Evolutionary conservation across 257 asterid genomes (phyloP).

Genomic region (Verbascum thapsus): DNA sequence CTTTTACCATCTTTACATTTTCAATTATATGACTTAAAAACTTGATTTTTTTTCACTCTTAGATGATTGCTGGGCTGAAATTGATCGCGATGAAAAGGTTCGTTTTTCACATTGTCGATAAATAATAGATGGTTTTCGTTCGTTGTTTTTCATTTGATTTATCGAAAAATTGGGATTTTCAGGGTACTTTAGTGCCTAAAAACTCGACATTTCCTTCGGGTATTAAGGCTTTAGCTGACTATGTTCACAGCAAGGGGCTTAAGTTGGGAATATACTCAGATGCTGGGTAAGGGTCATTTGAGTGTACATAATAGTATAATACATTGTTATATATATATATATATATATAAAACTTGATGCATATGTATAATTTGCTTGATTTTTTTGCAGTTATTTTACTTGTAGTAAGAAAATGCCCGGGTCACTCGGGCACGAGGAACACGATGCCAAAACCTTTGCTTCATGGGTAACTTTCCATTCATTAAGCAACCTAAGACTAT

Average conservation of each 20-base stretch:
- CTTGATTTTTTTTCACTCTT: constrained; percentile 24
- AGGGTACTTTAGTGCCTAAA: constrained; percentile 79
- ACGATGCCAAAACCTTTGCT: constrained; percentile 83
- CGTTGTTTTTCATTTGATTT: constrained; percentile 8
- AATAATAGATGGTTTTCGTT: background rate
- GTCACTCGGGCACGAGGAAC: constrained; percentile 88
- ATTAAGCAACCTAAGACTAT: background rate
- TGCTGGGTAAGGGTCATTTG: constrained; percentile 91
- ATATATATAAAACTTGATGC: background rate
- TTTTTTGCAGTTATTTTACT: constrained; percentile 70
- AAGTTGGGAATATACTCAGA: constrained; percentile 90
- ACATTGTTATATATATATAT: background rate
- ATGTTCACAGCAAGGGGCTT: constrained; percentile 89
- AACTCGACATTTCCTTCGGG: constrained; percentile 90
- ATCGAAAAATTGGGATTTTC: constrained; percentile 23
- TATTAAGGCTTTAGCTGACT: constrained; percentile 85
- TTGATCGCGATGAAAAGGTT: constrained; percentile 62
- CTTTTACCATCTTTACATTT: background rate
- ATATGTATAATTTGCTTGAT: constrained; percentile 1
- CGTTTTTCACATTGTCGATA: background rate
- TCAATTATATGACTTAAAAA: constrained; percentile 21
- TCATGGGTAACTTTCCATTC: constrained; percentile 56
- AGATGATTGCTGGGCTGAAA: constrained; percentile 97
- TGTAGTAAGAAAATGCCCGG: constrained; percentile 89
- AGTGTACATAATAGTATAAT: background rate